Evolutionary conservation across 352 stramenopile genomes (phyloP).

Genomic region (Pythium utonaiense): DNA sequence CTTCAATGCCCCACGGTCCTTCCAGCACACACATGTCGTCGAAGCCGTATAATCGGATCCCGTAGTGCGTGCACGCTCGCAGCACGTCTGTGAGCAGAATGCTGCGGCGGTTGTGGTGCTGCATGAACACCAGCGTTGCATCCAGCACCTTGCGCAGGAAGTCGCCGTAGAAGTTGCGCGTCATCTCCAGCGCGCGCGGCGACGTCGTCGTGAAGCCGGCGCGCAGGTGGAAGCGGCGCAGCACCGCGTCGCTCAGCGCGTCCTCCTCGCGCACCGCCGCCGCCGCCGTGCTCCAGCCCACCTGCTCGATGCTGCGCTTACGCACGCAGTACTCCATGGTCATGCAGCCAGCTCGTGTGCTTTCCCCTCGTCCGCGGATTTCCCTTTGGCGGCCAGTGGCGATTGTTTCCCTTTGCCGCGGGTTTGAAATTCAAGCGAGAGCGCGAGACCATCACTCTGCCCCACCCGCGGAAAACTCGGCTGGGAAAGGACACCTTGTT

Average conservation of each 20-base stretch:
- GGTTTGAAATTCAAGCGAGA: slow-evolving; percentile 27
- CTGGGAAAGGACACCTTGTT: no score
- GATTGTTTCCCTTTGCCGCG: no score
- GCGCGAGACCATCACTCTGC: slow-evolving; percentile 21
- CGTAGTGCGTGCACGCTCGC: slow-evolving; percentile 52
- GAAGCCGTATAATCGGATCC: slow-evolving; percentile 77
- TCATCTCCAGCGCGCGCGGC: slow-evolving; percentile 27
- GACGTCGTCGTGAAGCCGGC: slow-evolving; percentile 62
- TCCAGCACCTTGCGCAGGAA: slow-evolving; percentile 59
- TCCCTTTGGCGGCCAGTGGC: no score
- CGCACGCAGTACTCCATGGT: slow-evolving; percentile 53
- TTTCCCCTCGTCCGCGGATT: neutral
- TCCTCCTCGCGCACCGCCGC: slow-evolving; percentile 3
- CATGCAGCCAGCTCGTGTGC: no score
- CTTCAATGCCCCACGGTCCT: slow-evolving; percentile 19
- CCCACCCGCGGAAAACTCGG: no score
- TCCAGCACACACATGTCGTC: slow-evolving; percentile 66
- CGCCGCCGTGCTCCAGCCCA: no score
- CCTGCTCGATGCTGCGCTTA: slow-evolving; percentile 31
- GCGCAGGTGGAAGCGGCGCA: slow-evolving; percentile 71
- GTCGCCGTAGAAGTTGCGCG: slow-evolving; percentile 42
- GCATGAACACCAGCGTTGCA: slow-evolving; percentile 45
- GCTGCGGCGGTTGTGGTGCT: slow-evolving; percentile 36
- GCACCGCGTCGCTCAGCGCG: slow-evolving; percentile 35
- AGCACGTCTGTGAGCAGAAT: slow-evolving; percentile 68